Evolutionary conservation across 768 basidiomycete species (phyloP), one percentile per base, ranked within the genome.

Genomic region (Pisolithus marmoratus): DNA sequence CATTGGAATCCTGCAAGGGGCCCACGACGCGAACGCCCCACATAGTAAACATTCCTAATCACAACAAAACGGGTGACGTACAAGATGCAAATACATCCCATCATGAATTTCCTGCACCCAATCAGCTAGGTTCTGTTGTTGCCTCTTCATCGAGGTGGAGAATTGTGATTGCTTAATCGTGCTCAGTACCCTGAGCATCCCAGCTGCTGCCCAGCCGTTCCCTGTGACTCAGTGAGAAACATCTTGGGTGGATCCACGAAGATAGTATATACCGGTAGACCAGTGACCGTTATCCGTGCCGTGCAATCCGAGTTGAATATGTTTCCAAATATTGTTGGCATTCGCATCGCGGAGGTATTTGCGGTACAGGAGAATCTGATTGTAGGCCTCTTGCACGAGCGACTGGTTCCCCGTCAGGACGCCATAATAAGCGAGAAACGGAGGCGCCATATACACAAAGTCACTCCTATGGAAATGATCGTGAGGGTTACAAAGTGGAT

Each of bases 191-290:
- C 92, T 83, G 9, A 90, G 72, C 78, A 92, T 92, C 1, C 93
- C 92, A 17, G 83, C 86, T 0, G 90, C 89, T 0, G 87, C 93
- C 93, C 93, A 95, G 3, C 74, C 92, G 51, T 94, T 93, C 0
- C 91, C 91, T 87, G 46, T 24, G 22, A 11, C 9, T 5, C 7
- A 44, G 17, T 4, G 38, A 22, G 24, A 19, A 49, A 2, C 7
- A 23, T 29, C 3, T 11, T 15, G 2, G 22, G 12, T 24, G 40
- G 27, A 54, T 5, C 15, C 5, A 15, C 26, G 27, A 8, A 27
- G 27, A 14, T 19, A 8, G 4, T 45, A 64, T 72, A 46, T 44
- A 84, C 87, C 87, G 4, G 90, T 90, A 1, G 86, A 80, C 90
- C 89, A 94, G 60, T 87, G 84, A 0, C 89, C 88, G 4, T 69